phyloP scores from a whole-genome alignment of 345 rosid genomes.

The Bruguiera sexangula region DNA sequence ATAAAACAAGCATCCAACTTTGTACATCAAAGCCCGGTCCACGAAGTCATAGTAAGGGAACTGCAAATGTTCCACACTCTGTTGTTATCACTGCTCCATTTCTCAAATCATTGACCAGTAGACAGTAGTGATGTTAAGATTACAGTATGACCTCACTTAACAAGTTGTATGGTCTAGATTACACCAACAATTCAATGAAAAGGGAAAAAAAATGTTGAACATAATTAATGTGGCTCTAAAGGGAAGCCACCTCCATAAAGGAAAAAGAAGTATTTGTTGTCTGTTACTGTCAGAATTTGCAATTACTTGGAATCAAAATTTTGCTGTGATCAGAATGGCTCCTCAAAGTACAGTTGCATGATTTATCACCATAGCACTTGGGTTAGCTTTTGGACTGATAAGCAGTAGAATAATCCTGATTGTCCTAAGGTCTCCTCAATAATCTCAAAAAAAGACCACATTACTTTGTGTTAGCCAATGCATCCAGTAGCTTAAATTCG shows the following conservation, averaged over 20 bases:
- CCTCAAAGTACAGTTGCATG: not conserved
- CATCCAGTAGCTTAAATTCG: not conserved
- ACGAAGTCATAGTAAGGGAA: conserved; percentile 94
- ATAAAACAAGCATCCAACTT: conserved; percentile 90
- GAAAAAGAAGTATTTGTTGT: too few relatives aligned
- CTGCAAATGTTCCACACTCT: conserved; percentile 44
- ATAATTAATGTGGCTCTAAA: not conserved
- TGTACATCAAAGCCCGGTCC: conserved; percentile 94
- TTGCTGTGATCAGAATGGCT: not conserved
- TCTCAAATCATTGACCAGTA: not conserved
- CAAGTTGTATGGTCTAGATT: not conserved
- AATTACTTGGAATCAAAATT: too few relatives aligned
- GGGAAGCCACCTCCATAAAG: not conserved
- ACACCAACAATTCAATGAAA: not conserved
- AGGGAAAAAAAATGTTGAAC: too few relatives aligned
- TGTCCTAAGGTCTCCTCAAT: not conserved
- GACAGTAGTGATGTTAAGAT: not conserved
- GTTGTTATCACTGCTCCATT: conserved; percentile 8
- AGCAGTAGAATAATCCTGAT: not conserved
- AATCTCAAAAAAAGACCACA: not conserved
- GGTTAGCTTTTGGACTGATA: not conserved
- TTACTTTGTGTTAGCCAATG: not conserved
- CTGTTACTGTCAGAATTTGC: too few relatives aligned
- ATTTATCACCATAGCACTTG: not conserved
- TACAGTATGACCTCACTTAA: not conserved